phyloP scores from a whole-genome alignment of 2,329 filamentous ascomycete species.

The Colletotrichum simmondsii region DNA sequence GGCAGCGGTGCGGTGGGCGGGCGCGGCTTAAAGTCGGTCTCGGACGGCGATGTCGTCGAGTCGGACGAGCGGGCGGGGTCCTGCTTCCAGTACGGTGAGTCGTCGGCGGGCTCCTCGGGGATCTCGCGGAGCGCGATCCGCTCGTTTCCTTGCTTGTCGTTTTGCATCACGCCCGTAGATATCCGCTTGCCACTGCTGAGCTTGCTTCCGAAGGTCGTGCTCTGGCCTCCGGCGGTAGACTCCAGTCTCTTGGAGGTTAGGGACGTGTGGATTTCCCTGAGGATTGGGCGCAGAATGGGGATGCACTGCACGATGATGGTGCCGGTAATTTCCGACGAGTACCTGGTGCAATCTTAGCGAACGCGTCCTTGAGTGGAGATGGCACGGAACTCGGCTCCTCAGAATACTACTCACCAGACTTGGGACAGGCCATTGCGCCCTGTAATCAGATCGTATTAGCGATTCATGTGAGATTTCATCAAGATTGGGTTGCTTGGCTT shows the following conservation, averaged over 20 bases:
- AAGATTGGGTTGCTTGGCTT: conserved; percentile 22
- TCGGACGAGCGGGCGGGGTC: not conserved
- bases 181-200: conserved; percentile 28
- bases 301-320: conserved; percentile 67
- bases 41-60: conserved; percentile 7
- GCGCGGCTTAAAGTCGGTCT: conserved; percentile 21
- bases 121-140: conserved; percentile 35
- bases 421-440: conserved; percentile 57
- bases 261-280: conserved; percentile 40
- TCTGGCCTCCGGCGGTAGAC: conserved; percentile 29
- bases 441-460: conserved; percentile 26
- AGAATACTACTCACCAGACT: conserved; percentile 47
- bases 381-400: not conserved
- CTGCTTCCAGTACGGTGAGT: conserved; percentile 4
- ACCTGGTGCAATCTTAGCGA: conserved; percentile 38
- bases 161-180: conserved; percentile 9
- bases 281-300: conserved; percentile 59
- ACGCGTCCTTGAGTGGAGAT: not conserved
- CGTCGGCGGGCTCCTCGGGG: conserved; percentile 25
- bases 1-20: conserved; percentile 27
- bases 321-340: conserved; percentile 62
- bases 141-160: conserved; percentile 27
- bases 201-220: conserved; percentile 30
- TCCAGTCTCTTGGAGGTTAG: conserved; percentile 33
- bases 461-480: not conserved